Evolutionary conservation across 345 rosid species (phyloP).

Genomic region (Lumnitzera racemosa): DNA sequence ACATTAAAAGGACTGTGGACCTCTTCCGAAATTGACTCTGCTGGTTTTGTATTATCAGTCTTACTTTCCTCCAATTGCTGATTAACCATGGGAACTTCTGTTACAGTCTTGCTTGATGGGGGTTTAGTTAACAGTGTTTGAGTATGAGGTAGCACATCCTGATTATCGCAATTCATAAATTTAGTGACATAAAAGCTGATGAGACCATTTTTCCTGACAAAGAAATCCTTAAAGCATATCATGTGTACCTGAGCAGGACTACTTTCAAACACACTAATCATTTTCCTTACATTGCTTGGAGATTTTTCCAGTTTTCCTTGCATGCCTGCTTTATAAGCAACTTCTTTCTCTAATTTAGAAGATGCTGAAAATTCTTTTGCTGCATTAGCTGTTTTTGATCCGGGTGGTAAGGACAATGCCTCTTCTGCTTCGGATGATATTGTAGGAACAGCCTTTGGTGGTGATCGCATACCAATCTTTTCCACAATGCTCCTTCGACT

Average conservation of each 20-base stretch:
- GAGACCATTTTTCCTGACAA: not conserved
- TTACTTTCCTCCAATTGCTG: slow-evolving; percentile 11
- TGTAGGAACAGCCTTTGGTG: slow-evolving; percentile 15
- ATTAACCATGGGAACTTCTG: slow-evolving; percentile 17
- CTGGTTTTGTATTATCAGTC: slow-evolving; percentile 6
- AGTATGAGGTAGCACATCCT: slow-evolving; percentile 35
- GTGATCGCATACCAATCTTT: slow-evolving; percentile 9
- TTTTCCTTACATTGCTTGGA: slow-evolving; percentile 56
- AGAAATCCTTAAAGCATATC: slow-evolving; percentile 4
- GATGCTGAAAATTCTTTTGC: slow-evolving; percentile 10
- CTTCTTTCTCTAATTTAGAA: slow-evolving; percentile 3
- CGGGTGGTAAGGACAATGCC: slow-evolving; percentile 5
- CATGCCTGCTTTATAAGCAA: not conserved
- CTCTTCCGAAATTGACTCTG: slow-evolving; percentile 7
- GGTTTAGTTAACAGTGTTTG: slow-evolving; percentile 27
- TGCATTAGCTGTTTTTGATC: slow-evolving; percentile 9
- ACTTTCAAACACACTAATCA: slow-evolving; percentile 73
- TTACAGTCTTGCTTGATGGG: slow-evolving; percentile 15
- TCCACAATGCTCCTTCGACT: slow-evolving; percentile 4
- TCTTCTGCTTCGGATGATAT: slow-evolving; percentile 16
- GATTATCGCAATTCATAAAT: slow-evolving; percentile 18
- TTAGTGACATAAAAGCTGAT: not conserved
- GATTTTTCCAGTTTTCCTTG: slow-evolving; percentile 16
- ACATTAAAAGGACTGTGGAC: slow-evolving; percentile 7
- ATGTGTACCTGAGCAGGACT: slow-evolving; percentile 50